Percentiles rank a stretch among this genome's conserved stretches.
These are phyloP conservation scores for Sarocladium kiliense DNA, from an alignment of 2,329 filamentous ascomycete species.

Conservation along the genomic window DNA sequence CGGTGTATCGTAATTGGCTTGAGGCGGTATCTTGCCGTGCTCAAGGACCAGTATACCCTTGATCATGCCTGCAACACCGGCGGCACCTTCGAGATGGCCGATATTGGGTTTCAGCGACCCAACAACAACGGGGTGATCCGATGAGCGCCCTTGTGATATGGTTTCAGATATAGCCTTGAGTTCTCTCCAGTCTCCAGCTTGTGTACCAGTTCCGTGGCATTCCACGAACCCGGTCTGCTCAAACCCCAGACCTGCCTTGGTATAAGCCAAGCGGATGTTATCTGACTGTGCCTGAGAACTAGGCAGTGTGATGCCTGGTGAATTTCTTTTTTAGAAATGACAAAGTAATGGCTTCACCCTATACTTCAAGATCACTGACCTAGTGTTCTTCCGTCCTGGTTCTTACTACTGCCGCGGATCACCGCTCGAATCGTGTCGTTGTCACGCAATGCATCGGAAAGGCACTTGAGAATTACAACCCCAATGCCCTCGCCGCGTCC, in stretches of 20 bases:
- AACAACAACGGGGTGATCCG: slow-evolving; percentile 26
- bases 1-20: slow-evolving; percentile 39
- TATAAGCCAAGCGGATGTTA: slow-evolving; percentile 45
- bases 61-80: slow-evolving; percentile 47
- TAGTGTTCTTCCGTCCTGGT: slow-evolving; percentile 45
- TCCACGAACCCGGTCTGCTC: slow-evolving; percentile 48
- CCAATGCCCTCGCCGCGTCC: slow-evolving; percentile 59
- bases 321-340: not conserved
- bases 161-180: slow-evolving; percentile 21
- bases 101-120: slow-evolving; percentile 52
- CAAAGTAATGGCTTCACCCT: not conserved
- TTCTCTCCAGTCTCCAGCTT: slow-evolving; percentile 48
- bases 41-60: slow-evolving; percentile 46
- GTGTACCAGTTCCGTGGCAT: slow-evolving; percentile 56
- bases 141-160: slow-evolving; percentile 35
- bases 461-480: slow-evolving; percentile 54
- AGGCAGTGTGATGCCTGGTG: slow-evolving; percentile 55
- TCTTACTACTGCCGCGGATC: slow-evolving; percentile 48
- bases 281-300: slow-evolving; percentile 44
- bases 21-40: slow-evolving; percentile 44
- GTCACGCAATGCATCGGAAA: slow-evolving; percentile 51
- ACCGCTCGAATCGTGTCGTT: slow-evolving; percentile 53
- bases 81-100: slow-evolving; percentile 48
- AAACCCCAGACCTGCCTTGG: slow-evolving; percentile 35
- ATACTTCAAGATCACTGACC: not conserved